Conservation (phyloP, 805 yeast genomes). For the Cyberlindnera xishuangbannaensis region DNA sequence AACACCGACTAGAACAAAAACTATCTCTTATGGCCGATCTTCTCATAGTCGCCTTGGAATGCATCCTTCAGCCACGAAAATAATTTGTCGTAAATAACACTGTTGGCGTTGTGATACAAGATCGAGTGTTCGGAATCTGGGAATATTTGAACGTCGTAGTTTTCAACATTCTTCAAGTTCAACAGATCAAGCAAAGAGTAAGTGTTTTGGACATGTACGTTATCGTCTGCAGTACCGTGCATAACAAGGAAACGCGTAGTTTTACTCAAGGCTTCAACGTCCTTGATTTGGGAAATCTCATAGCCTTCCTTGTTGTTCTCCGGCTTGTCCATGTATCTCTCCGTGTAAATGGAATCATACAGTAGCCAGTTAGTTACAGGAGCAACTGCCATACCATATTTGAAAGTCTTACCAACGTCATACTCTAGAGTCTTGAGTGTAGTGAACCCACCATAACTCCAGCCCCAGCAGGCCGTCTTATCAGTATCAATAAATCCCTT, state of each 20-base stretch:
- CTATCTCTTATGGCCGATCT: too few relatives aligned
- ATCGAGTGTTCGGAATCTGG: conserved; percentile 81
- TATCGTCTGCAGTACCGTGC: conserved; percentile 98
- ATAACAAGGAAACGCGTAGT: conserved; percentile 70
- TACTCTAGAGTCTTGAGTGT: conserved; percentile 83
- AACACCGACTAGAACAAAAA: too few relatives aligned
- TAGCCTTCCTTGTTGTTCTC: conserved; percentile 63
- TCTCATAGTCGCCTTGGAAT: conserved; percentile 46
- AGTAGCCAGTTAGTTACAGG: conserved; percentile 94
- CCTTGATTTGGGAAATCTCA: conserved; percentile 46
- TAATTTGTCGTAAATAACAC: conserved; percentile 62
- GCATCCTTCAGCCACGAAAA: conserved; percentile 61
- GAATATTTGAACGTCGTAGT: conserved; percentile 73
- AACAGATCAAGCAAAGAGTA: conserved; percentile 69
- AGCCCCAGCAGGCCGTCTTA: conserved; percentile 79
- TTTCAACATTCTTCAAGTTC: conserved; percentile 65
- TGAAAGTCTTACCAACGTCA: conserved; percentile 69
- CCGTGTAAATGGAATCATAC: conserved; percentile 93
- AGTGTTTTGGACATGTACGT: conserved; percentile 92
- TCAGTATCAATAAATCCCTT: conserved; percentile 20
- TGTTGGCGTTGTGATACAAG: conserved; percentile 63
- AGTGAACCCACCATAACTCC: conserved; percentile 97
- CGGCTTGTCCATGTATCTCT: conserved; percentile 88
- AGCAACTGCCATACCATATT: conserved; percentile 93
- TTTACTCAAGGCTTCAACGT: conserved; percentile 48